Conservation (phyloP, 139 green algal genomes). For the Picochlorum sp. region DNA sequence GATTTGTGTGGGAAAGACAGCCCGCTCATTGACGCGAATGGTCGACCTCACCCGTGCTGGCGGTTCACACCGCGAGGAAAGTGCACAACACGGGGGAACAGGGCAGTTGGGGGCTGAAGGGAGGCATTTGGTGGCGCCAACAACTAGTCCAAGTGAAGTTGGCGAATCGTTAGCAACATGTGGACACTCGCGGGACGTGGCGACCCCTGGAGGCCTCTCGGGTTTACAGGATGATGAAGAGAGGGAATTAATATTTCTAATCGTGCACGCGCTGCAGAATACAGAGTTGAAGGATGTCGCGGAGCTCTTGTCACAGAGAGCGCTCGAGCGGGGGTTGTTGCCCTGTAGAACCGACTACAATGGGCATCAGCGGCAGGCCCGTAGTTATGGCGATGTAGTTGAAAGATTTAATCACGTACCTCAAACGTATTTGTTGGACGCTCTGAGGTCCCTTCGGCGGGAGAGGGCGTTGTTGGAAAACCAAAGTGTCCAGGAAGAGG, state of each 20-base stretch:
- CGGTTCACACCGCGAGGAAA: no score
- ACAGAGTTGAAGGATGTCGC: slow-evolving; percentile 28
- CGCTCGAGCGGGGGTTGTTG: slow-evolving; percentile 33
- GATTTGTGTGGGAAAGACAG: no score
- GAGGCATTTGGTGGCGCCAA: no score
- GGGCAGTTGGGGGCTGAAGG: no score
- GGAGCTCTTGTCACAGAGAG: slow-evolving; percentile 30
- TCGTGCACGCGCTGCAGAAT: slow-evolving; percentile 27
- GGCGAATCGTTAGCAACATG: no score
- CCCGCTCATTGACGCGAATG: no score
- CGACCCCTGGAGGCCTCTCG: no score
- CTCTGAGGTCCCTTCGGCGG: neutral
- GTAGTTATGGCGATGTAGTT: slow-evolving; percentile 8
- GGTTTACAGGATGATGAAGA: neutral
- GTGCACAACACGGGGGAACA: no score
- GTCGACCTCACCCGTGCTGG: no score
- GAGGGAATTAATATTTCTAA: slow-evolving; percentile 31
- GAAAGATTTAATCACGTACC: slow-evolving; percentile 2
- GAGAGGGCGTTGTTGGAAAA: neutral
- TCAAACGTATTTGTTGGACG: neutral
- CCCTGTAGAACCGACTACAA: slow-evolving; percentile 37
- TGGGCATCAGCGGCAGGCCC: slow-evolving; percentile 8
- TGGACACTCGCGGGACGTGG: no score
- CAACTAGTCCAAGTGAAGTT: no score
- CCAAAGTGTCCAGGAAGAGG: neutral